phyloP scores from a whole-genome alignment of 176 grass and related monocot species.

The Rhynchospora tenuis region DNA sequence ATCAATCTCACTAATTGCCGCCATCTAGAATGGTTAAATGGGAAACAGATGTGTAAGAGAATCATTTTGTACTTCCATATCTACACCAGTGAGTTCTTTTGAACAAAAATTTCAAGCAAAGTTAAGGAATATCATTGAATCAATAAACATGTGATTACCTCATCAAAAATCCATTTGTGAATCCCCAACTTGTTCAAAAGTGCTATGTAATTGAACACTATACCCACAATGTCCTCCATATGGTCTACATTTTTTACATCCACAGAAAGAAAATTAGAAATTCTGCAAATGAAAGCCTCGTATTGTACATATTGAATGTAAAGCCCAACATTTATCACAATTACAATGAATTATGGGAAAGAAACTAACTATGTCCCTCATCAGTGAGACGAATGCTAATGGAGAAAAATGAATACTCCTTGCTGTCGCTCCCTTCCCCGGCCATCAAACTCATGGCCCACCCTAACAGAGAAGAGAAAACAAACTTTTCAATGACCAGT shows the following conservation, averaged over 20 bases:
- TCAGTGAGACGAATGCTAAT: conserved; percentile 80
- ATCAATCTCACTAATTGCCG: conserved; percentile 49
- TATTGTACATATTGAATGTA: neutral
- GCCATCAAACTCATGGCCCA: conserved; percentile 75
- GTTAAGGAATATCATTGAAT: neutral
- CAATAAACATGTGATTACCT: conserved; percentile 46
- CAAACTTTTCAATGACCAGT: conserved; percentile 23
- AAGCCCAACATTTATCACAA: neutral
- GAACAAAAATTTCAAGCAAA: neutral
- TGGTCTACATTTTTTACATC: conserved; percentile 47
- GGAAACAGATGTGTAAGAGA: conserved; percentile 20
- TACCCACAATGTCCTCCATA: conserved; percentile 78
- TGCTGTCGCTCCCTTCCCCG: conserved; percentile 45
- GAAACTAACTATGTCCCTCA: conserved; percentile 64
- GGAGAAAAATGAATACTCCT: conserved; percentile 75
- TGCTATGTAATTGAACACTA: conserved; percentile 71
- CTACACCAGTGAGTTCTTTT: neutral
- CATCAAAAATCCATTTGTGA: conserved; percentile 87
- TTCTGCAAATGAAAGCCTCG: conserved; percentile 1
- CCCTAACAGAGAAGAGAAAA: conserved; percentile 37
- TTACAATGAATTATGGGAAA: conserved; percentile 9
- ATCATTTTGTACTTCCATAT: neutral
- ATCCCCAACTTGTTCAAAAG: conserved; percentile 67
- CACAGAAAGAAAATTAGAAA: conserved; percentile 18
- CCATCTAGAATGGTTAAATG: conserved; percentile 41